Evolutionary conservation across 129 eudicot species (phyloP), one percentile per base, ranked within the genome.

Genomic region (Artemisia annua): DNA sequence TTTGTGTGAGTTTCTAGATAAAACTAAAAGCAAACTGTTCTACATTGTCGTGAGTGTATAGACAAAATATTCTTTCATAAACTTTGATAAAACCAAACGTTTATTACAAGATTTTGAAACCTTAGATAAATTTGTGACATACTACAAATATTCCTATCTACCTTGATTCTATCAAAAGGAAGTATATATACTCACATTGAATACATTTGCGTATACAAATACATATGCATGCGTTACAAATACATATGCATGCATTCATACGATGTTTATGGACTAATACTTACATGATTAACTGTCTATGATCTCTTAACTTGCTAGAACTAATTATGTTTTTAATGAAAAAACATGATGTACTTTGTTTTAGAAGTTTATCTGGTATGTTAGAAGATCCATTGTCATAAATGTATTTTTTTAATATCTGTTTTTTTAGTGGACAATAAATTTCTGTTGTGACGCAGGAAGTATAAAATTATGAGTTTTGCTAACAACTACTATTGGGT

Each of bases 71-170:
- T 28, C 24, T 15, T 43, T 19, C 56, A 61, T 48, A 65, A 66
- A 66, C 19, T 66, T 66, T 16, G 57, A 48, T 48, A 48, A 66
- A 66, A 46, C 71, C 14, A 48, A 66, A 48, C 71, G 63, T 58
- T 58, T 20, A 20, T 58, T 51, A 77, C 81, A 77, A 77, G 76
- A 53, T 70, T 69, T 3, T 69, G 51, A 52, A 63, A 77, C 75
- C 66, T 70, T 54, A 26, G 20, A 54, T 73, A 48, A 48, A 4
- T 16, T 61, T 62, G 70, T 69, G 66, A 43, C 76, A 77, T 71
- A 61, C 49, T 22, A 59, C 75, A 70, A n/a, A 52, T 77, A 62
- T 69, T 77, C 71, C 70, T 44, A 48, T 62, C 81, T 63, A 77
- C 71, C 58, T 30, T 4, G 76, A 17, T 59, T 77, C 26, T 20